phyloP scores from a whole-genome alignment of 345 rosid species.

The Hibiscus trionum region DNA sequence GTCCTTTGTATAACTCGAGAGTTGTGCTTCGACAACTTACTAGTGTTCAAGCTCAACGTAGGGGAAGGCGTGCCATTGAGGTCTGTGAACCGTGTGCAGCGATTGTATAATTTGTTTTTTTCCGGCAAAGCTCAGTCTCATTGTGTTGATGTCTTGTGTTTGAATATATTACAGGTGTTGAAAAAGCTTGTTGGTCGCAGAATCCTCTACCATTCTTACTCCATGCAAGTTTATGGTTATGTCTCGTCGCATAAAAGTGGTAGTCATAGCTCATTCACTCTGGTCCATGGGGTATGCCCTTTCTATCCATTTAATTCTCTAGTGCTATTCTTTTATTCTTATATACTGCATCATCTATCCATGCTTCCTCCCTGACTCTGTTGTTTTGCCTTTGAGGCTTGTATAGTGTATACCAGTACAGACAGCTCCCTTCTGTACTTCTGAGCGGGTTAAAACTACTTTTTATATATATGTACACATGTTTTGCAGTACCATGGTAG shows the following conservation, averaged over 20 bases:
- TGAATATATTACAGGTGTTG: slow-evolving; percentile 48
- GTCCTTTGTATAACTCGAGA: slow-evolving; percentile 69
- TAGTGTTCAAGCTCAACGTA: slow-evolving; percentile 68
- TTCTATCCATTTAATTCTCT: slow-evolving; percentile 1
- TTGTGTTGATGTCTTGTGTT: slow-evolving; percentile 7
- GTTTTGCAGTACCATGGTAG: slow-evolving; percentile 79
- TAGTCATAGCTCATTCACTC: slow-evolving; percentile 47
- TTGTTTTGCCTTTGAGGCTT: neutral
- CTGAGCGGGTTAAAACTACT: neutral
- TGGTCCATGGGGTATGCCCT: slow-evolving; percentile 73
- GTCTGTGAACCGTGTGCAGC: slow-evolving; percentile 25
- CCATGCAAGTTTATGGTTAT: slow-evolving; percentile 91
- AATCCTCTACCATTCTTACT: slow-evolving; percentile 83
- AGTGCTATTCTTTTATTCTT: neutral
- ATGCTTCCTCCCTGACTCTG: neutral
- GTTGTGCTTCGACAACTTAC: slow-evolving; percentile 73
- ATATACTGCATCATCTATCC: neutral
- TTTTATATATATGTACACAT: too few species aligned
- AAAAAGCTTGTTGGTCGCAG: slow-evolving; percentile 72
- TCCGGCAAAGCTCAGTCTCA: neutral
- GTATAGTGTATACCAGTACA: neutral
- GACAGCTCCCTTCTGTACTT: neutral
- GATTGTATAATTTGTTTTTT: neutral
- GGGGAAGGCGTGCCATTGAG: slow-evolving; percentile 90
- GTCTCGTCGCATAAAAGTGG: slow-evolving; percentile 34